phyloP scores from a whole-genome alignment of 2,329 filamentous ascomycete genomes.

The Talaromyces funiculosus region DNA sequence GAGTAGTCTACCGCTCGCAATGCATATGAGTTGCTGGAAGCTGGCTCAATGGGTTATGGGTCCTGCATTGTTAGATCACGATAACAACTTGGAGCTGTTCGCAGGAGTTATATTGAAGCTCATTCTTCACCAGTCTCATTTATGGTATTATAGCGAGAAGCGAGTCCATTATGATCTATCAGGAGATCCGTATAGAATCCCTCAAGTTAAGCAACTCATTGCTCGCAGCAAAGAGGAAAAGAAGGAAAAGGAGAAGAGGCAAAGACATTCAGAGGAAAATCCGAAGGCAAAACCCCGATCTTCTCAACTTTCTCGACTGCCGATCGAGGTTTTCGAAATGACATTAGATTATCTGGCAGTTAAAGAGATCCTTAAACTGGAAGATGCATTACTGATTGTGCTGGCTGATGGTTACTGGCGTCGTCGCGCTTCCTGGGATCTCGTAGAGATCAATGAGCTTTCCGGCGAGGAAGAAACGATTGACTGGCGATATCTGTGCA shows the following conservation, averaged over 20 bases:
- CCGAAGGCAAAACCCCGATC: background rate
- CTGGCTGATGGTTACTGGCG: no score
- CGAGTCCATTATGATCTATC: background rate
- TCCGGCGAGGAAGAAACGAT: no score
- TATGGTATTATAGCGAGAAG: background rate
- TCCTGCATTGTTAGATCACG: background rate
- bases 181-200: background rate
- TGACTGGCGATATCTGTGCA: no score
- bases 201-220: background rate
- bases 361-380: background rate
- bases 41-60: background rate
- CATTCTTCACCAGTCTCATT: background rate
- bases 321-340: background rate
- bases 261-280: background rate
- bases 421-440: no score
- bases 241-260: background rate
- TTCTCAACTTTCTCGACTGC: background rate
- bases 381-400: background rate
- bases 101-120: background rate
- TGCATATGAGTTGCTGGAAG: slow-evolving; percentile 6
- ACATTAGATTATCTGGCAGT: background rate
- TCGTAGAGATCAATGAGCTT: no score
- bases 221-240: background rate
- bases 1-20: background rate
- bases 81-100: background rate